Conservation (phyloP, 345 rosid species). For the Citrus unshiu region DNA sequence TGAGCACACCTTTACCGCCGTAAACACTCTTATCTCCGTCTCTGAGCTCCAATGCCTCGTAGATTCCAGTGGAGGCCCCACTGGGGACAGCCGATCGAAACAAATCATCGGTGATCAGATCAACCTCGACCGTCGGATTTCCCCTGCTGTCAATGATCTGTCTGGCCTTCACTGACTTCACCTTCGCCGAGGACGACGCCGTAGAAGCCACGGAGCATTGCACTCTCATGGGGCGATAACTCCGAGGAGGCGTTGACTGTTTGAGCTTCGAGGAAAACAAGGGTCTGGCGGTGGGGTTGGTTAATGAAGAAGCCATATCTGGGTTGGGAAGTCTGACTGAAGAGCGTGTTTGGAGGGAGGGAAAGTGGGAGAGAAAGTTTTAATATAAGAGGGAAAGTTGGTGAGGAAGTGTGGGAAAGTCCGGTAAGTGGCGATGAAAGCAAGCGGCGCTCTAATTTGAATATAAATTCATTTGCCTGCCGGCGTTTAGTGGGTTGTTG, state of each 20-base stretch:
- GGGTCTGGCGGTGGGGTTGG: slow-evolving; percentile 32
- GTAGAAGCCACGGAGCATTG: slow-evolving; percentile 45
- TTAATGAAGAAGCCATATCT: slow-evolving; percentile 63
- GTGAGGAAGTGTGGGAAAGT: slow-evolving; percentile 12
- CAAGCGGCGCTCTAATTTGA: background rate
- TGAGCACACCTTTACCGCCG: slow-evolving; percentile 92
- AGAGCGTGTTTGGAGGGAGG: slow-evolving; percentile 5
- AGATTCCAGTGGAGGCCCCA: slow-evolving; percentile 98
- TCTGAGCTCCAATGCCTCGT: slow-evolving; percentile 92
- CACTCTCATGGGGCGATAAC: slow-evolving; percentile 35
- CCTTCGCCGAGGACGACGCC: slow-evolving; percentile 30
- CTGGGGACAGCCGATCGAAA: slow-evolving; percentile 96
- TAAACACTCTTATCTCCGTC: slow-evolving; percentile 81
- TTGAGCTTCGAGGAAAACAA: slow-evolving; percentile 27
- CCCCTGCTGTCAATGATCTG: slow-evolving; percentile 99
- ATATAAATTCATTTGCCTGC: background rate
- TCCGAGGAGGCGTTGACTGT: slow-evolving; percentile 22
- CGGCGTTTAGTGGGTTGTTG: slow-evolving; percentile 11
- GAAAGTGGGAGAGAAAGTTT: background rate
- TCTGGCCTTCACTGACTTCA: slow-evolving; percentile 81
- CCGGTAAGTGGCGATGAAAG: slow-evolving; percentile 40
- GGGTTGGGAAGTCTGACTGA: background rate
- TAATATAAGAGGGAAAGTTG: background rate
- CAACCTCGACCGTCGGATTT: slow-evolving; percentile 97
- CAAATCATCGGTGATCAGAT: slow-evolving; percentile 70